These are phyloP conservation scores for Chalaropsis thielavioides DNA, from an alignment of 2,329 filamentous ascomycete species.

Conservation along the genomic window DNA sequence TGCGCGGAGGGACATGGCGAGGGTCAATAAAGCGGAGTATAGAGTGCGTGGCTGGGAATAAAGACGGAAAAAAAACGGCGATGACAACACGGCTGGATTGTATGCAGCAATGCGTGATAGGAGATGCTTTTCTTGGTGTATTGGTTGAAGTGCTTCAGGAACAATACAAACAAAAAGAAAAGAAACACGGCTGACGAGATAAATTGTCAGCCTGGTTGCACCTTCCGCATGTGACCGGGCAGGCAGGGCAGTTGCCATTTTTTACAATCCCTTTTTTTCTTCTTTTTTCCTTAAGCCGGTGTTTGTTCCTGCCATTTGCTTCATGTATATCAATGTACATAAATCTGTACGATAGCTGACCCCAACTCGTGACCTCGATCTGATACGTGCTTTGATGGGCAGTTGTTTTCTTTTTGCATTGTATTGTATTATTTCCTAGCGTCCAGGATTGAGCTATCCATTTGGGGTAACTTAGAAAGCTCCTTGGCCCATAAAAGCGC, in stretches of 20 bases:
- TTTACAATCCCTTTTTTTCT: background rate
- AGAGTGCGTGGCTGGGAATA: background rate
- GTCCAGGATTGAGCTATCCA: background rate
- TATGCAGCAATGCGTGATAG: too few species aligned
- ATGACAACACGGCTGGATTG: background rate
- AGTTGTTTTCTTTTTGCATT: background rate
- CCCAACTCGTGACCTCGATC: background rate
- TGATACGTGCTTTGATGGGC: background rate
- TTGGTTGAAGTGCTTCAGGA: too few species aligned
- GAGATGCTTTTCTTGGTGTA: too few species aligned
- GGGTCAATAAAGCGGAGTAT: background rate
- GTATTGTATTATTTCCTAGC: background rate
- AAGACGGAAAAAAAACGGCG: background rate
- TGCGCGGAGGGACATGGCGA: background rate
- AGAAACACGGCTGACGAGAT: background rate
- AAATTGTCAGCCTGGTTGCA: background rate
- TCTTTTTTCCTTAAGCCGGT: background rate
- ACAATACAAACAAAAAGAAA: background rate
- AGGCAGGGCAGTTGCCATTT: background rate
- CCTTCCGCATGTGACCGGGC: background rate
- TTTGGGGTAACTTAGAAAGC: conserved; percentile 19
- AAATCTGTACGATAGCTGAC: background rate
- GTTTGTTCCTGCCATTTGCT: background rate
- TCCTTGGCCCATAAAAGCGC: background rate
- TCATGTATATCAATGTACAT: background rate